Evolutionary conservation across 768 basidiomycete genomes (phyloP), one percentile per base, ranked within the genome.

Genomic region (Boletus barrowsii): DNA sequence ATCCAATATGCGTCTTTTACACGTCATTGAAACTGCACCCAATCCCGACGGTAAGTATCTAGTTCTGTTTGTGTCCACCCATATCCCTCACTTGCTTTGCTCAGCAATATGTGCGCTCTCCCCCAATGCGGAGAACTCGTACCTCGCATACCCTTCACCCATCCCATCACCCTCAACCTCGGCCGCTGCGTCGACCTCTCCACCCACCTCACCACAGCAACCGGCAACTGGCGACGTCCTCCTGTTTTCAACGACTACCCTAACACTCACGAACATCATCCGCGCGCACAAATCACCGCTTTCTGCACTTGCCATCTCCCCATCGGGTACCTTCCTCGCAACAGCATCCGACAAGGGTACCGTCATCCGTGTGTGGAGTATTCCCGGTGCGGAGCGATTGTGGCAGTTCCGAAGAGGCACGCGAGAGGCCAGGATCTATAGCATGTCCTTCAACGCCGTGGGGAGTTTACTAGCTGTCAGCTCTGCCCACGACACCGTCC

Each of bases 281-380:
- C 95, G 93, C 65, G 97, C 97, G 17, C 97, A 99, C 76, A 98
- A 98, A 72, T 73, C 93, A 1, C 92, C 96, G 5, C 86, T 99
- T 57, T 90, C 94, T 9, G 85, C 84, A 63, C 79, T 98, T 44
- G 78, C 90, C 7, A 82, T 99, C 71, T 96, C 95, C 72, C 80
- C 83, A 3, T 79, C 87, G 1, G 96, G 96, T 13, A 90, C 90
- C 0, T 78, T 98, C 51, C 85, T 99, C 40, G 97, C 96, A 20
- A 95, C 96, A 7, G 87, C 93, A 14, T 90, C 87, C 2, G 93
- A 95, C 42, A 96, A 95, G 67, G 97, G 97, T 14, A 99, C 97
- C 7, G 93, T 98, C 58, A 96, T 99, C 51, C 84, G 97, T 42
- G 94, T 98, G 2, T 98, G 94, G 82, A 83, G 83, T 44, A 77